Percentiles rank a stretch among this genome's conserved stretches.
phyloP scores from a whole-genome alignment of 2,329 filamentous ascomycete species.

The Fusarium albidum region DNA sequence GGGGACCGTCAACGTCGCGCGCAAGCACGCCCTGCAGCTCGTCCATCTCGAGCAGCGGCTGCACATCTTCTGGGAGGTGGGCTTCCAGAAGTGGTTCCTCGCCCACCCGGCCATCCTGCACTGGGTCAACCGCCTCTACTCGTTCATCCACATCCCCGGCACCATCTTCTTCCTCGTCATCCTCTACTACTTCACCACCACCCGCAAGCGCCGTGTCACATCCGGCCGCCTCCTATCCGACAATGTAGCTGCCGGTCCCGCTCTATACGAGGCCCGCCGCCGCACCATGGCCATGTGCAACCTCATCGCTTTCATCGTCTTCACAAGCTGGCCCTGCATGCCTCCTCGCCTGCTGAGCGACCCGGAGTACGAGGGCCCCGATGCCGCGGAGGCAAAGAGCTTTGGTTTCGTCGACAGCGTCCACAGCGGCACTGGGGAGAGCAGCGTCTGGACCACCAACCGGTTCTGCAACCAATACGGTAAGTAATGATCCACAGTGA shows the following conservation, averaged over 20 bases:
- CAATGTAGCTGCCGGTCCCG: conserved; percentile 49
- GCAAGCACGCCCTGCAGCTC: conserved; percentile 72
- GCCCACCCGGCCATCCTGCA: conserved; percentile 64
- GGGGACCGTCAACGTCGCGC: conserved; percentile 72
- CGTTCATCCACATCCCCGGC: conserved; percentile 80
- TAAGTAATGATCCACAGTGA: conserved; percentile 41
- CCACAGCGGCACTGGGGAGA: conserved; percentile 57
- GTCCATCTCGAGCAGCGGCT: conserved; percentile 72
- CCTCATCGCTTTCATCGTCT: conserved; percentile 66
- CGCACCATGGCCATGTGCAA: conserved; percentile 70
- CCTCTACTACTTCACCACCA: conserved; percentile 76
- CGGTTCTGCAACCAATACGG: conserved; percentile 80
- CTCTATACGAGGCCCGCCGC: conserved; percentile 63
- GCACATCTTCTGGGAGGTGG: conserved; percentile 70
- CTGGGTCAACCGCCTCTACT: conserved; percentile 78
- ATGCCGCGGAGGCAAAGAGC: conserved; percentile 66
- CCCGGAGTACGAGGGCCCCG: conserved; percentile 60
- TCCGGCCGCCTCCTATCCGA: conserved; percentile 40
- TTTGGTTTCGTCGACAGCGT: conserved; percentile 71
- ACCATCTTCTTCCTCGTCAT: conserved; percentile 73
- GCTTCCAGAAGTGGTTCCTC: conserved; percentile 64
- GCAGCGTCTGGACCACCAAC: conserved; percentile 67
- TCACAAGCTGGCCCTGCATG: conserved; percentile 72
- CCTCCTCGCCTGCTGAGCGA: conserved; percentile 67
- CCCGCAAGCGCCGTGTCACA: conserved; percentile 56